These are phyloP conservation scores for Fusarium nygamai DNA, from an alignment of 2,329 filamentous ascomycete species.

Conservation along the genomic window DNA sequence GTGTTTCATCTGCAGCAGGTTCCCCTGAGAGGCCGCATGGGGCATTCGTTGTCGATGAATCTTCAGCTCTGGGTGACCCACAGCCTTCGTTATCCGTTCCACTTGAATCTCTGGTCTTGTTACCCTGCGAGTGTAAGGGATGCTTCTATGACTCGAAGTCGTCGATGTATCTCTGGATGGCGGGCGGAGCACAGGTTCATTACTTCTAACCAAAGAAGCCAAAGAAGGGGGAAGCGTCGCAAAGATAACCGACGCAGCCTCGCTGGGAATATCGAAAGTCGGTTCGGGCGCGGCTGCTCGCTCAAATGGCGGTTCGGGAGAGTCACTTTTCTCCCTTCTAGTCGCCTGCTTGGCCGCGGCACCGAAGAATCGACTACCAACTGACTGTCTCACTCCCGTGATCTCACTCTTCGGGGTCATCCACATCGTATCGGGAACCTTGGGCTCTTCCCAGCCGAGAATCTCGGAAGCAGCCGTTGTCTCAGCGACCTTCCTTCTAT, in stretches of 20 bases:
- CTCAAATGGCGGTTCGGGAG: background rate
- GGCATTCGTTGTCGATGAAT: background rate
- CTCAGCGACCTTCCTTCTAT: background rate
- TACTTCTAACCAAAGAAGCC: background rate
- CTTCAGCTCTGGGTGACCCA: background rate
- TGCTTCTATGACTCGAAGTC: too few species aligned
- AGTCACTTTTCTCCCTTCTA: background rate
- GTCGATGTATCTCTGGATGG: background rate
- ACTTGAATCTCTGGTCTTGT: background rate
- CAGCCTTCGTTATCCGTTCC: background rate
- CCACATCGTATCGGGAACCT: background rate
- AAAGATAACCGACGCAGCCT: too few species aligned
- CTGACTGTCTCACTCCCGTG: too few species aligned
- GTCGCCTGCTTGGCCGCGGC: too few species aligned
- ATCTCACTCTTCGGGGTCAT: background rate
- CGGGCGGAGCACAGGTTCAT: too few species aligned
- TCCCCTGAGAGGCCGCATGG: accelerated
- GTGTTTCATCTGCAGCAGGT: too few species aligned
- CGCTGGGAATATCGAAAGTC: background rate
- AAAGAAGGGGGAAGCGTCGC: too few species aligned
- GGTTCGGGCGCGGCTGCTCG: background rate
- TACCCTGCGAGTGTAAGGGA: background rate
- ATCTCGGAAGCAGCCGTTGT: background rate
- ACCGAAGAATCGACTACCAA: background rate
- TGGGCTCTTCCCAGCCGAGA: background rate